Conservation (phyloP, 2,329 filamentous ascomycete genomes). For the Xylaria sp. region DNA sequence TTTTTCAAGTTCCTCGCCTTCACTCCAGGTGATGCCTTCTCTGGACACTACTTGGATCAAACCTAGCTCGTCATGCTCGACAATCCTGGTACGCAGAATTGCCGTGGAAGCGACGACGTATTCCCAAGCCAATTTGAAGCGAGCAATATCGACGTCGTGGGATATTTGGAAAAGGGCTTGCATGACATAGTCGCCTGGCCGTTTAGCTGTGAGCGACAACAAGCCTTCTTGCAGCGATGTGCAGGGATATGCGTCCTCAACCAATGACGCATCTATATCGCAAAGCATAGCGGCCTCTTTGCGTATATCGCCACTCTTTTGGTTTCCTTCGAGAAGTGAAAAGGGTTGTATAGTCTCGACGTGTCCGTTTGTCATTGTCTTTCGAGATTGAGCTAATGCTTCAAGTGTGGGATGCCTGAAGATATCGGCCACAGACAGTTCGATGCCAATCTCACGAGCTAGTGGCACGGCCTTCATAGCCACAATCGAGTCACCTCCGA, state of each 20-base stretch:
- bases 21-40: slow-evolving; percentile 2
- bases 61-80: slow-evolving; percentile 9
- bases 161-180: slow-evolving; percentile 5
- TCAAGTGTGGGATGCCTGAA: slow-evolving; percentile 5
- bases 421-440: slow-evolving; percentile 2
- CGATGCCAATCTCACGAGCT: slow-evolving; percentile 1
- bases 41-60: slow-evolving; percentile 4
- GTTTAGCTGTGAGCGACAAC: slow-evolving; percentile 1
- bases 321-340: neutral
- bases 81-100: slow-evolving; percentile 6
- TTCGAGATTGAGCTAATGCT: neutral
- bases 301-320: neutral
- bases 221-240: slow-evolving; percentile 5
- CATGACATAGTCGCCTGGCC: slow-evolving; percentile 6
- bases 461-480: slow-evolving; percentile 17
- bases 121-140: slow-evolving; percentile 13
- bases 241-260: slow-evolving; percentile 4
- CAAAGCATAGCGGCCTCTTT: neutral
- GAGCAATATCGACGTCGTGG: neutral
- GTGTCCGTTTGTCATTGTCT: neutral
- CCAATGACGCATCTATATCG: neutral
- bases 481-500: slow-evolving; percentile 23
- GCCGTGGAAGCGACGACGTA: neutral
- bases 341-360: slow-evolving; percentile 1
- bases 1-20: slow-evolving; percentile 3